Evolutionary conservation across 768 basidiomycete genomes (phyloP), one percentile per base, ranked within the genome.

Genomic region (Leccinellum rugosiceps): DNA sequence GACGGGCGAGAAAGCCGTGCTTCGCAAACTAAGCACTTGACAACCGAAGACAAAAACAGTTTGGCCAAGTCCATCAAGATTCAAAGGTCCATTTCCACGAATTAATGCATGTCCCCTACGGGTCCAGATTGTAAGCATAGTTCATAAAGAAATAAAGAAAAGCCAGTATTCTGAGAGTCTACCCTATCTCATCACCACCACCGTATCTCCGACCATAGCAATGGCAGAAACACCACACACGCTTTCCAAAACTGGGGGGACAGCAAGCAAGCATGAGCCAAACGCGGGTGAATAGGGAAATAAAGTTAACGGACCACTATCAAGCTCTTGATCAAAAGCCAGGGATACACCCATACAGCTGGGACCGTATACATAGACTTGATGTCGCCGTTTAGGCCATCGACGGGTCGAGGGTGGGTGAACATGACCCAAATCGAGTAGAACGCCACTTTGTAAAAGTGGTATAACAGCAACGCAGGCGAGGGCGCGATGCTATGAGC

Each of bases 371-470:
- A 71, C 9, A 71, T 65, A 6, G 74, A 68, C 57, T 84, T 83
- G 43, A 70, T 75, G 38, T 52, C 46, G 25, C 30, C 47, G 15
- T 51, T 49, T 25, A 51, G 11, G 26, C 57, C 21, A 14, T 28
- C 8, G 5, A 52, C 32, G 10, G 74, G 69, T 13, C 73, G 75
- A 46, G 83, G 80, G 55, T 79, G 84, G 9, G 85, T 87, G 73
- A 98, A 94, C 74, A 97, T 80, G 51, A 89, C 78, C 84, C 87
- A 98, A 68, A 98, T 87, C 2, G 94, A 86, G 75, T 97, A 99
- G 62, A 99, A 82, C 0, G 97, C 97, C 62, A 99, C 97, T 26
- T 82, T 76, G 79, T 96, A 99, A 76, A 99, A 99, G 77, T 98
- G 97, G 67, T 83, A 84, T 62, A 88, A 84, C 19, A 99, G 84